Percentiles rank a stretch among this genome's conserved stretches.
Evolutionary conservation across 2,329 filamentous ascomycete species (phyloP).

Genomic region (Nothomitra cinnamomea): DNA sequence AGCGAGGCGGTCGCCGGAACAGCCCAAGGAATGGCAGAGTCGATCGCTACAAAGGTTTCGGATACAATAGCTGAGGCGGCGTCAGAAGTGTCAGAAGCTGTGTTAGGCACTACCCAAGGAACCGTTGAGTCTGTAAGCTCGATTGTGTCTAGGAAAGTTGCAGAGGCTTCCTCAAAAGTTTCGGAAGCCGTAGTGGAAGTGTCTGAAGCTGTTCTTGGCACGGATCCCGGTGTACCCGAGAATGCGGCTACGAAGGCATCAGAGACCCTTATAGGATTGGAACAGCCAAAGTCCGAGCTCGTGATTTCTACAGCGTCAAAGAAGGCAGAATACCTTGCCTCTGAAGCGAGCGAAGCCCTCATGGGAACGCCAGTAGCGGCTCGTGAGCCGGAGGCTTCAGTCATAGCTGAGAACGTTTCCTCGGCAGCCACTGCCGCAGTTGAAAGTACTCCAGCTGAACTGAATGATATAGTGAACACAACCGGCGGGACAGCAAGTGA

Average conservation of each 20-base stretch:
- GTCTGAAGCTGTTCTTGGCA: slow-evolving; percentile 42
- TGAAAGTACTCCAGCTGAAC: background rate
- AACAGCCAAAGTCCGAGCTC: slow-evolving; percentile 35
- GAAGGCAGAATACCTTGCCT: slow-evolving; percentile 46
- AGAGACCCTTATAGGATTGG: slow-evolving; percentile 27
- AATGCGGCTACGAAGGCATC: slow-evolving; percentile 28
- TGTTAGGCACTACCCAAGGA: slow-evolving; percentile 22
- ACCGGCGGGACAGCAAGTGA: slow-evolving; percentile 1
- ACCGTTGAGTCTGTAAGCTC: slow-evolving; percentile 41
- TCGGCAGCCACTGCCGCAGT: background rate
- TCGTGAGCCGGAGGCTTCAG: background rate
- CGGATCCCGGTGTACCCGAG: slow-evolving; percentile 41
- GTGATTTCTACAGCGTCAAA: slow-evolving; percentile 38
- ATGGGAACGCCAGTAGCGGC: slow-evolving; percentile 15
- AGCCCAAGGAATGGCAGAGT: background rate
- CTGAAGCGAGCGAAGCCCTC: slow-evolving; percentile 30
- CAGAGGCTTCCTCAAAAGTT: slow-evolving; percentile 38
- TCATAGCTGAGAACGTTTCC: background rate
- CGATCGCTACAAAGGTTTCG: slow-evolving; percentile 1
- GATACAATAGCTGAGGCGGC: slow-evolving; percentile 10
- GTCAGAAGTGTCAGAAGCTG: slow-evolving; percentile 22
- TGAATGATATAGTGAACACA: background rate
- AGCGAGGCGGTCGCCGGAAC: slow-evolving; percentile 13
- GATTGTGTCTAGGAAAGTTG: slow-evolving; percentile 51
- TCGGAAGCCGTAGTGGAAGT: background rate